Percentiles rank a stretch among this genome's conserved stretches.
Evolutionary conservation across 257 asterid species (phyloP).

Genomic region (Petunia secreta): DNA sequence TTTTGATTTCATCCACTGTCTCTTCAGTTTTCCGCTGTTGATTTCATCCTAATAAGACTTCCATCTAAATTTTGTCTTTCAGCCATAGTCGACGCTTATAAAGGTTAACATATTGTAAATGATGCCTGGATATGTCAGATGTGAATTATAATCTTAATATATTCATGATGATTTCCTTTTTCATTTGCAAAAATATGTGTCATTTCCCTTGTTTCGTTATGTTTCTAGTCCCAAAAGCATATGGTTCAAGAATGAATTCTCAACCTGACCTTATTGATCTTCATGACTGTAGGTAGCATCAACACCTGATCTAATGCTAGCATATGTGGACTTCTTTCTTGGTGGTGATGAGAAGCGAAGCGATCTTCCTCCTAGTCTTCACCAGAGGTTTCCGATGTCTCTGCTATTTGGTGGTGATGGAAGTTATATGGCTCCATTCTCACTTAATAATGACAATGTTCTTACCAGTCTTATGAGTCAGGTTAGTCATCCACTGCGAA

Average conservation of each 20-base stretch:
- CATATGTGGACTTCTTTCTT: conserved; percentile 87
- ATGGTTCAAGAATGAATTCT: conserved; percentile 22
- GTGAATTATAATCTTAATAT: background rate
- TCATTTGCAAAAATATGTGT: conserved; percentile 1
- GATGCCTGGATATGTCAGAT: conserved; percentile 3
- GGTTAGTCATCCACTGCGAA: conserved; percentile 50
- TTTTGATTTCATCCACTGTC: background rate
- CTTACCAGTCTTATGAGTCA: conserved; percentile 96
- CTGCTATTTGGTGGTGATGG: conserved; percentile 96
- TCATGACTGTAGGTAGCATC: conserved; percentile 81
- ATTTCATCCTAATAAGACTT: conserved; percentile 6
- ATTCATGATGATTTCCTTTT: background rate
- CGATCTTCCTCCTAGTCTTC: conserved; percentile 88
- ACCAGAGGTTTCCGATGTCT: conserved; percentile 85
- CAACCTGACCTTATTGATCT: conserved; percentile 26
- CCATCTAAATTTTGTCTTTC: background rate
- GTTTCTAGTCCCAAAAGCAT: background rate
- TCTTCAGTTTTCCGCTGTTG: background rate
- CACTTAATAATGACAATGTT: conserved; percentile 81
- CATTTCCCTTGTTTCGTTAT: background rate
- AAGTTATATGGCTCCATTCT: conserved; percentile 91
- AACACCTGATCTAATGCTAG: conserved; percentile 95
- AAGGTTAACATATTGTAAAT: conserved; percentile 3
- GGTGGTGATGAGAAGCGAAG: conserved; percentile 98
- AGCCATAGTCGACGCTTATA: background rate